Percentiles rank a stretch among this genome's conserved stretches.
phyloP scores from a whole-genome alignment of 192 early-diverging fungal species.

The Paraglomus brasilianum region DNA sequence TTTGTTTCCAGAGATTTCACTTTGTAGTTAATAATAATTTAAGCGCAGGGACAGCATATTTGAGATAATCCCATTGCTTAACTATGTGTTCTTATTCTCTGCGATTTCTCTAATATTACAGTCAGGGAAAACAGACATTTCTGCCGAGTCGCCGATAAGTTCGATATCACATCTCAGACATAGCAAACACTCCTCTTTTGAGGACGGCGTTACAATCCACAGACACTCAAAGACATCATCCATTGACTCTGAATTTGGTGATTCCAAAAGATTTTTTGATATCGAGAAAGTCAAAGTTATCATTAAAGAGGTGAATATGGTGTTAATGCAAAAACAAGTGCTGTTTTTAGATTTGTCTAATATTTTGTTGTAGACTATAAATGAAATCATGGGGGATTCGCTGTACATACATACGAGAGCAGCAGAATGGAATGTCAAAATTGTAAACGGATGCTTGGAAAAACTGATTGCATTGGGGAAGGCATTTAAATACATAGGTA shows the following conservation, averaged over 20 bases:
- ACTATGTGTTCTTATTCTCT: no score
- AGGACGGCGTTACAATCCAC: no score
- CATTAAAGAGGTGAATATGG: constrained; percentile 56
- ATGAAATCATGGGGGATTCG: constrained; percentile 63
- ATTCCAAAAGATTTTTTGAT: constrained; percentile 58
- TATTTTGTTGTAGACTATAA: constrained; percentile 50
- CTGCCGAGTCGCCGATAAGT: no score
- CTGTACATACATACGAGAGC: constrained; percentile 75
- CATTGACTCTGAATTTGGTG: not conserved
- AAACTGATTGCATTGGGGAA: constrained; percentile 66
- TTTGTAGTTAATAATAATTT: no score
- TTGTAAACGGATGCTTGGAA: constrained; percentile 67
- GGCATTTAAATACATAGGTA: constrained; percentile 81
- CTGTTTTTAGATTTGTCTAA: constrained; percentile 8
- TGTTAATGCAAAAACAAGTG: not conserved
- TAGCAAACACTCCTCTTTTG: no score
- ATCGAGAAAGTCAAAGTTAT: constrained; percentile 62
- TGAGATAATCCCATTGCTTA: no score
- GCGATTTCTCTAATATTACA: no score
- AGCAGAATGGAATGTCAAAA: constrained; percentile 71
- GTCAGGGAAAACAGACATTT: no score
- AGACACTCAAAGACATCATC: no score
- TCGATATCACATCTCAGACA: no score
- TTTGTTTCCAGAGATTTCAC: no score
- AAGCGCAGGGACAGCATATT: no score